Evolutionary conservation across 2,329 filamentous ascomycete species (phyloP), one percentile per base, ranked within the genome.

Genomic region (Claviceps citrina): DNA sequence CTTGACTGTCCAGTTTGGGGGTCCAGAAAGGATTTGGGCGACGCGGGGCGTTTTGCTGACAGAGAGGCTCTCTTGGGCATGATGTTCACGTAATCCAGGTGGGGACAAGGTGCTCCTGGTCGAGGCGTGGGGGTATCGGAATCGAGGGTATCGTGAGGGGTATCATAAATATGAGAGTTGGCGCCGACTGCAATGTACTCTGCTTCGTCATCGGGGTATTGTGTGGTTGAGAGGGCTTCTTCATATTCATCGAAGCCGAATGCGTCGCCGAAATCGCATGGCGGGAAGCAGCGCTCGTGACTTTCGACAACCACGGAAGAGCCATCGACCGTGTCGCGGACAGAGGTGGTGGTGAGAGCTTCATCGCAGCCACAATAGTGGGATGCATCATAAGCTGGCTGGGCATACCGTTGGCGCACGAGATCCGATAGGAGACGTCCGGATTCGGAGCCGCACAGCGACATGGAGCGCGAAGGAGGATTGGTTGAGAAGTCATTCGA

Each of bases 361-460:
- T 63, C 63, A 41, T 67, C 64, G 24, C 60, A 54, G 28, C 63
- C 65, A 31, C 66, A 64, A 26, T 60, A 63, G 45, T 66, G 64
- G 12, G 66, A 69, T 28, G 57, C 57, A 41, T 66, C 65, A 41
- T 64, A 62, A 28, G 65, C 62, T 42, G 61, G 57, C 30, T 61
- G 51, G 35, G 58, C 47, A 16, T 52, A 43, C 15, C 52, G 45
- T 35, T 48, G 42, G 49, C 58, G 51, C 19, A 47, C 42, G 31
- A 58, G 48, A 30, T 52, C 55, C 18, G 59, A 43, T 22, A 51
- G 46, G 41, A 66, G 59, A 16, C 49, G 53, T 20, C 63, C 66
- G 2, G 63, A 60, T 45, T 71, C 70, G 0, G 63, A 67, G 38
- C 66, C 67, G 1, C 68, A 72, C 47, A 70, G 71, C 2, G 70